Base-by-base conservation (phyloP, 2,329 filamentous ascomycete species). In the Paramyrothecium roridum region DNA sequence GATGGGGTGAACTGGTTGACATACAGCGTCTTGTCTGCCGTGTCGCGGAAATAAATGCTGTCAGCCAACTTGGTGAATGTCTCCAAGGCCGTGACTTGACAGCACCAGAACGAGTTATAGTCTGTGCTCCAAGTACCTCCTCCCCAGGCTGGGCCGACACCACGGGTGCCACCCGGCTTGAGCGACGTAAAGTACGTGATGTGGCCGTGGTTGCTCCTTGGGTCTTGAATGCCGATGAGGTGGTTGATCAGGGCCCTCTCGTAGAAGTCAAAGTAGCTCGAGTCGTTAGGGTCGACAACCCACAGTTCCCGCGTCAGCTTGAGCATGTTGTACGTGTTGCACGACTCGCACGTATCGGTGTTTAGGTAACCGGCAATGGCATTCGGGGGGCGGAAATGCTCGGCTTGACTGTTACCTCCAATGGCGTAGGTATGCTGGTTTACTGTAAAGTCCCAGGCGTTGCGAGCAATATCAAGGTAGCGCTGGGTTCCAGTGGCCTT, bases 251-350 rank as follows among this genome's bases (percentile, higher is more conserved):
- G 60, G 0, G 77, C 75, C 3, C 70, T 70, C 66, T 83, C 80
- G 61, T 82, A 82, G 59, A 73, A 82, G 65, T 82, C 79, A 58
- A 82, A 80, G 63, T 81, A 81, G 2, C 53, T 57, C 1, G 67
- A 64, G 19, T 67, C 67, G 1, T 58, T 65, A 0, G 78, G 77
- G 26, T 78, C 68, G 33, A 75, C 64, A 2, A 71, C 65, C 75
- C 76, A 83, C 4, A 83, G 70, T 54, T 82, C 78, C 1, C 78
- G 72, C 0, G 80, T 81, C 37, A 83, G 65, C 61, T 82, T 82
- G 48, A 82, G 75, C 80, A 82, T 83, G 60, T 83, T 83, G 63
- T 82, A 81, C 0, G 77, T 79, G 63, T 82, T 82, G 66, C 80
- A 82, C 2, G 73, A 73, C 64, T 83, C 80, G 48, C 72, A 74